Evolutionary conservation across 129 eudicot genomes (phyloP), one percentile per base, ranked within the genome.

Genomic region (Centella asiatica): DNA sequence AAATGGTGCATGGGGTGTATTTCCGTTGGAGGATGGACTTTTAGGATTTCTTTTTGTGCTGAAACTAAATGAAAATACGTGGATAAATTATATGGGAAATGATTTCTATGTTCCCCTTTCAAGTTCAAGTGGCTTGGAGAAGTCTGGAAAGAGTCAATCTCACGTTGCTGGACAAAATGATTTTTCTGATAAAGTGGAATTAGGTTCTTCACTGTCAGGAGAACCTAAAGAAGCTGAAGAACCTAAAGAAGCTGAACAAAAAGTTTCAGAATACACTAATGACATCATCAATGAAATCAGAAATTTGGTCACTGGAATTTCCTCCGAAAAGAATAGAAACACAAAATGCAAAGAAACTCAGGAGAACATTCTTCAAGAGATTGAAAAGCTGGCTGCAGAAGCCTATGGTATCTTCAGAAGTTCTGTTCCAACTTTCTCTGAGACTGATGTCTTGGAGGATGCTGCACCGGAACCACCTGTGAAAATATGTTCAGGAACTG

Each of bases 301-400:
- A 66, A 79, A 73, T 74, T 64, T 93, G 64, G 87, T 93, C 39
- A 87, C 69, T 50, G 99, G 76, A 52, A 93, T 93, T 53, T 82
- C 99, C 59, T 78, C 92, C 18, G 83, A 74, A 76, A 82, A 78
- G 63, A 80, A 69, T 42, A 69, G 75, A 45, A 82, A 67, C 65
- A 72, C 86, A 19, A 85, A 93, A 70, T 78, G 69, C 69, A 85
- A 70, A 74, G 89, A 82, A 76, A 74, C 83, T 44, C 92, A 85
- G 34, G 96, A 88, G 61, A 61, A 27, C 46, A 87, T 93, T 65
- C 96, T 87, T 72, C 96, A 78, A 72, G 99, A 93, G 56, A 93
- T 93, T 23, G 99, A 93, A 76, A 93, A 85, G 77, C 72, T 87
- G 63, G 99, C 96, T 57, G 99, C 99, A 53, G 96, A 93, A 82